phyloP scores from a whole-genome alignment of 2,329 filamentous ascomycete species.

The Aspergillus pseudoterreus region DNA sequence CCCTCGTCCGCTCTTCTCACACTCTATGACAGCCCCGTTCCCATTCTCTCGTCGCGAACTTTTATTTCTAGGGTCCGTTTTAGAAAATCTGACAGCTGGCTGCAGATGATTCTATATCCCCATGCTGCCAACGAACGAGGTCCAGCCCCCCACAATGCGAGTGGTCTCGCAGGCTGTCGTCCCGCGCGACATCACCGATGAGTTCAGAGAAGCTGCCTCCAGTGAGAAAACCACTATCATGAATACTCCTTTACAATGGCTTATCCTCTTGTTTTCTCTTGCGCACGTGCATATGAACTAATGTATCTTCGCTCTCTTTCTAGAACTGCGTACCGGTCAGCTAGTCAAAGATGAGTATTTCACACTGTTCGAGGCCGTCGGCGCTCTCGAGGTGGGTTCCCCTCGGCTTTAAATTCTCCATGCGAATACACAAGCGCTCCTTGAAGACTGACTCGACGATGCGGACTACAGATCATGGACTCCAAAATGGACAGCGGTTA shows the following conservation, averaged over 20 bases:
- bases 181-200: slow-evolving; percentile 53
- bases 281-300: background rate
- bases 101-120: slow-evolving; percentile 19
- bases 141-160: slow-evolving; percentile 28
- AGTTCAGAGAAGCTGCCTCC: slow-evolving; percentile 51
- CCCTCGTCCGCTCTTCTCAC: slow-evolving; percentile 14
- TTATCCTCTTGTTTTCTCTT: background rate
- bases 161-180: slow-evolving; percentile 35
- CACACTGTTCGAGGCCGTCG: slow-evolving; percentile 90
- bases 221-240: slow-evolving; percentile 33
- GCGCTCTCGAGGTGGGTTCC: slow-evolving; percentile 57
- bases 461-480: slow-evolving; percentile 78
- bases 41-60: background rate
- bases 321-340: slow-evolving; percentile 74
- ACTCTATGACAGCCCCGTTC: slow-evolving; percentile 3
- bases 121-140: slow-evolving; percentile 35
- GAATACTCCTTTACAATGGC: background rate
- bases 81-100: slow-evolving; percentile 20
- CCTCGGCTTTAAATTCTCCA: background rate
- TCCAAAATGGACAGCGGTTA: slow-evolving; percentile 98
- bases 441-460: slow-evolving; percentile 14
- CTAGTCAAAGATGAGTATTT: slow-evolving; percentile 93
- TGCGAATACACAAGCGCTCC: background rate
- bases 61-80: slow-evolving; percentile 6
- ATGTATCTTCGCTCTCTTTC: slow-evolving; percentile 4